Percentiles rank a stretch among this genome's conserved stretches.
Conservation (phyloP, 1,139 yeast genomes). For the Yamadazyma jaroonii region DNA sequence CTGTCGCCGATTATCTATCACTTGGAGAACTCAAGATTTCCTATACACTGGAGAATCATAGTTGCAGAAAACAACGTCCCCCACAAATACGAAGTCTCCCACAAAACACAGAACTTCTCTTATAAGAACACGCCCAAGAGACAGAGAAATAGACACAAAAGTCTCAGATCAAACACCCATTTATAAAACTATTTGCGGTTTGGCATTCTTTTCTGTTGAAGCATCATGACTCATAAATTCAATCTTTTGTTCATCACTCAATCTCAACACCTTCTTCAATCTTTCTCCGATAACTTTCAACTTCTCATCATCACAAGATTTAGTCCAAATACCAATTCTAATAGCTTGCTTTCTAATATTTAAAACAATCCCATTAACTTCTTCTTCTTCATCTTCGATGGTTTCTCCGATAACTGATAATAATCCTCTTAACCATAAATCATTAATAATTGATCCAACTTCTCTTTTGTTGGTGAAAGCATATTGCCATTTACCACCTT, state of each 20-base stretch:
- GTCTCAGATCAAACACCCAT: not conserved
- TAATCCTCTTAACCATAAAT: slow-evolving; percentile 89
- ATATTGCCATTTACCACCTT: slow-evolving; percentile 90
- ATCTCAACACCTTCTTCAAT: slow-evolving; percentile 76
- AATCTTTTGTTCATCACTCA: slow-evolving; percentile 64
- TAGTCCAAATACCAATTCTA: slow-evolving; percentile 94
- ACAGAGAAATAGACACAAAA: too few relatives aligned
- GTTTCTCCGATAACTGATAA: slow-evolving; percentile 95
- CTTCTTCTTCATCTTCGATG: slow-evolving; percentile 82
- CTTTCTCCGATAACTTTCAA: slow-evolving; percentile 74
- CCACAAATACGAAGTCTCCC: too few relatives aligned
- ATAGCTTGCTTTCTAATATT: slow-evolving; percentile 80
- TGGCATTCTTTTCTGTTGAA: slow-evolving; percentile 43
- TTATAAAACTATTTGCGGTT: slow-evolving; percentile 41
- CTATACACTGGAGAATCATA: too few relatives aligned
- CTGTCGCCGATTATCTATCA: too few relatives aligned
- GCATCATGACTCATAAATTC: slow-evolving; percentile 73
- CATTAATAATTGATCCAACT: slow-evolving; percentile 65
- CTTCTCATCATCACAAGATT: slow-evolving; percentile 65
- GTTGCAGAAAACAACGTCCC: too few relatives aligned
- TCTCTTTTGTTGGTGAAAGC: slow-evolving; percentile 71
- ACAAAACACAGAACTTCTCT: too few relatives aligned
- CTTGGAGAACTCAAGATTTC: too few relatives aligned
- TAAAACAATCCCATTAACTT: slow-evolving; percentile 93
- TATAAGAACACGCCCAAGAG: too few relatives aligned